Evolutionary conservation across 2,329 filamentous ascomycete species (phyloP).

Genomic region (Fusarium napiforme): DNA sequence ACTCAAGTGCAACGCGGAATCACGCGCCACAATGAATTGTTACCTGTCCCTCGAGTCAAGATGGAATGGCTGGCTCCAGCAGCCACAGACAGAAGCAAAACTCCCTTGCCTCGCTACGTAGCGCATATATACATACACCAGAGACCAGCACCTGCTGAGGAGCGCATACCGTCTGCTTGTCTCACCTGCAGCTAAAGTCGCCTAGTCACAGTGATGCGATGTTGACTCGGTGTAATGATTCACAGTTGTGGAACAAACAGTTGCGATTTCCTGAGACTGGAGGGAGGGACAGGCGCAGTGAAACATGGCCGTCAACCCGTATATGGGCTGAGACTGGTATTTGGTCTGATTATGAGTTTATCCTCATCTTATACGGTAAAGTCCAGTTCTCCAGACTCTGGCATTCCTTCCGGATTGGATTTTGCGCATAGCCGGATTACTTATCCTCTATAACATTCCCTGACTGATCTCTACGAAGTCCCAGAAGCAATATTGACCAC

Average conservation of each 20-base stretch:
- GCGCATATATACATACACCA: background rate
- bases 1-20: conserved; percentile 9
- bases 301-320: conserved; percentile 24
- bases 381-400: background rate
- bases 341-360: conserved; percentile 5
- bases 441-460: background rate
- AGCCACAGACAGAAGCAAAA: conserved; percentile 17
- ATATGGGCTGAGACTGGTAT: conserved; percentile 16
- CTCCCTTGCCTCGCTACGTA: conserved; percentile 31
- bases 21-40: conserved; percentile 23
- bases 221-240: conserved; percentile 12
- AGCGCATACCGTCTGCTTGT: conserved; percentile 27
- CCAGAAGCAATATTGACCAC: background rate
- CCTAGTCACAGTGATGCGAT: conserved; percentile 15
- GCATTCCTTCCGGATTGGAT: background rate
- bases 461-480: background rate
- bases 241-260: conserved; percentile 28
- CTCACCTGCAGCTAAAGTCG: conserved; percentile 27
- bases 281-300: conserved; percentile 6
- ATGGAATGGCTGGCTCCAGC: conserved; percentile 4
- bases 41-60: conserved; percentile 25
- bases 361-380: background rate
- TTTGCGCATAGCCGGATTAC: background rate
- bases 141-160: conserved; percentile 2
- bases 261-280: conserved; percentile 23